A percentile compares a stretch with the other conserved stretches of the same genome.
Evolutionary conservation across 176 grass and related monocot species (phyloP).

Genomic region (Oryza glaberrima): DNA sequence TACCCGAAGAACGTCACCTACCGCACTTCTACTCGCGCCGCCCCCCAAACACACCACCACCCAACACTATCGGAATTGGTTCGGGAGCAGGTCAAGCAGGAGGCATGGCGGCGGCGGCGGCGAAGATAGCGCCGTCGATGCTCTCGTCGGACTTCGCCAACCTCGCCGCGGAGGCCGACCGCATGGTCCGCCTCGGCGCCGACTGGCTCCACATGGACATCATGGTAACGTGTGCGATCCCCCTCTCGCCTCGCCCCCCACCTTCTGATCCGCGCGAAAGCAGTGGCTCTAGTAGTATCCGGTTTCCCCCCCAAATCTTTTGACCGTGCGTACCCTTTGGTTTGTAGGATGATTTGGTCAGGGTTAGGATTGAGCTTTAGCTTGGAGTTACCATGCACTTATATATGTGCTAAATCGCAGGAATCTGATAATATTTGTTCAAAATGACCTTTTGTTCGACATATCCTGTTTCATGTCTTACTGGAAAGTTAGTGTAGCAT

Average conservation of each 20-base stretch:
- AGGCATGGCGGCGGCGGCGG: constrained; percentile 13
- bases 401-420: not conserved
- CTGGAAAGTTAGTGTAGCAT: constrained; percentile 1
- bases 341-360: not conserved
- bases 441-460: not conserved
- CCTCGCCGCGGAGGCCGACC: constrained; percentile 41
- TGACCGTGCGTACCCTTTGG: no score
- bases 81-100: not conserved
- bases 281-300: not conserved
- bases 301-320: no score
- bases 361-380: not conserved
- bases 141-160: constrained; percentile 79
- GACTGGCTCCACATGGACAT: constrained; percentile 99
- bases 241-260: not conserved
- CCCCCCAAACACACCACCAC: no score
- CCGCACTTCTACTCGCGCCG: no score
- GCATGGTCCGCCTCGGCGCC: constrained; percentile 86
- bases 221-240: constrained; percentile 62
- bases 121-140: constrained; percentile 67
- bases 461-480: not conserved
- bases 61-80: no score
- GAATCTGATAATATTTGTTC: not conserved
- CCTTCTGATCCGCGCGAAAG: not conserved
- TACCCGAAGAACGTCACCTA: no score
- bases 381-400: not conserved